Evolutionary conservation across 1,284 basidiomycete species (phyloP).

Genomic region (Blastosporella zonata): DNA sequence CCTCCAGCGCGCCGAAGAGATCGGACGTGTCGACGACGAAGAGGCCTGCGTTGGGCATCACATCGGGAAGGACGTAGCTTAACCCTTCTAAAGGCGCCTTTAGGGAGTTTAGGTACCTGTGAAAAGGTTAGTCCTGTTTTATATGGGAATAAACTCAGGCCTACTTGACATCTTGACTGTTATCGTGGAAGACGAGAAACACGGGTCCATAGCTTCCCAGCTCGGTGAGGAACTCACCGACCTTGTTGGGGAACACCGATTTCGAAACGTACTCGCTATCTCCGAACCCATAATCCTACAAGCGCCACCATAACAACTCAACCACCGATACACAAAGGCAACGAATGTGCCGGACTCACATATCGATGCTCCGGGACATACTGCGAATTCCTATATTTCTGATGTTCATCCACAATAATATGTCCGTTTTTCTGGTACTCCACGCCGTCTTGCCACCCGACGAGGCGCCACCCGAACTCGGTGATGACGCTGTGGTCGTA

Average conservation of each 20-base stretch:
- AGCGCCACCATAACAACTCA: neutral
- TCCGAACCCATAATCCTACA: slow-evolving; percentile 67
- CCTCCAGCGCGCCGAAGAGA: slow-evolving; percentile 69
- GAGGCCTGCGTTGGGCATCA: slow-evolving; percentile 46
- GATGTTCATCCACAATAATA: slow-evolving; percentile 63
- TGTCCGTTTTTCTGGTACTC: slow-evolving; percentile 53
- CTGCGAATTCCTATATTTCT: slow-evolving; percentile 51
- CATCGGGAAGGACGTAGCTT: slow-evolving; percentile 54
- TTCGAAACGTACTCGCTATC: slow-evolving; percentile 51
- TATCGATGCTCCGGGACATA: slow-evolving; percentile 63
- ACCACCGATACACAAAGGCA: neutral
- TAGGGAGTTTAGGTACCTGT: slow-evolving; percentile 55
- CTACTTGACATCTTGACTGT: slow-evolving; percentile 69
- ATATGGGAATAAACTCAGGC: slow-evolving; percentile 14
- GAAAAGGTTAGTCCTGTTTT: neutral
- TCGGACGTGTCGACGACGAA: slow-evolving; percentile 73
- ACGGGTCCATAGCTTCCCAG: slow-evolving; percentile 52
- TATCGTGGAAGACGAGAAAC: slow-evolving; percentile 81
- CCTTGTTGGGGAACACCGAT: slow-evolving; percentile 47
- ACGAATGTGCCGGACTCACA: slow-evolving; percentile 44
- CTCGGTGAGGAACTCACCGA: slow-evolving; percentile 47
- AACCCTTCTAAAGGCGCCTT: slow-evolving; percentile 52
- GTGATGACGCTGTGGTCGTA: slow-evolving; percentile 65
- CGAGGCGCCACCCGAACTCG: slow-evolving; percentile 70
- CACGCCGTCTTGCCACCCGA: slow-evolving; percentile 52